These are phyloP conservation scores for Phytopythium litorale DNA, from an alignment of 352 stramenopile genomes.

Conservation along the genomic window DNA sequence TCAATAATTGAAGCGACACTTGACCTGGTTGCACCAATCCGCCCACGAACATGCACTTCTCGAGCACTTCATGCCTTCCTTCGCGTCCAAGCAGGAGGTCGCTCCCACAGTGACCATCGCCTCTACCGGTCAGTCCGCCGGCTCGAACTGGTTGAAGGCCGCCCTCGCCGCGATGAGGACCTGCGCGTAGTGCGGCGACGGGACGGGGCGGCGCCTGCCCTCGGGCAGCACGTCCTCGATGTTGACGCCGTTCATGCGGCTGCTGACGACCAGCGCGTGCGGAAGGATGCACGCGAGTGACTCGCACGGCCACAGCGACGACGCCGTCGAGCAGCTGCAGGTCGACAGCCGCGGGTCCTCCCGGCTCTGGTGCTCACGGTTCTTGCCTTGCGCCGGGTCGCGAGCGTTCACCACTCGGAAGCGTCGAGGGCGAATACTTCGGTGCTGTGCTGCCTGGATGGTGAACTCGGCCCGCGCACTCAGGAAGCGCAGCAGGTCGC, in stretches of 20 bases:
- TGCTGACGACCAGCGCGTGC: conserved; percentile 47
- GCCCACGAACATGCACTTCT: too few relatives aligned
- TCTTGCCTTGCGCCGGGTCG: conserved; percentile 8
- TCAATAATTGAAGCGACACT: too few relatives aligned
- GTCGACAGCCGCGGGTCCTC: conserved; percentile 33
- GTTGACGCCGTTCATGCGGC: conserved; percentile 5
- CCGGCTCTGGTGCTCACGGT: conserved; percentile 19
- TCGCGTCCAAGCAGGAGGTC: too few relatives aligned
- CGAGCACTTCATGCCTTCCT: too few relatives aligned
- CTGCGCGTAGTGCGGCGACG: conserved; percentile 23
- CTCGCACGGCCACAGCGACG: conserved; percentile 34
- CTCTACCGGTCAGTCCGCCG: not conserved
- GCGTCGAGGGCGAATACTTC: conserved; percentile 18
- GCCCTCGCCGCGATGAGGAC: conserved; percentile 32
- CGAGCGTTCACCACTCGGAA: conserved; percentile 22
- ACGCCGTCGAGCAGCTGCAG: conserved; percentile 34
- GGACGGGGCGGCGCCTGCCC: not conserved
- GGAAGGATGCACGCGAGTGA: conserved; percentile 54
- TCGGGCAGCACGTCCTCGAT: conserved; percentile 6
- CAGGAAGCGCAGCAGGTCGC: conserved; percentile 41
- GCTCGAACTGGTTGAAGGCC: conserved; percentile 13
- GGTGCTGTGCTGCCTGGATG: conserved; percentile 28
- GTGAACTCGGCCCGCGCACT: conserved; percentile 31
- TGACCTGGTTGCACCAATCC: too few relatives aligned
- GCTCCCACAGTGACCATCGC: not conserved